A percentile compares a stretch with the other conserved stretches of the same genome.
Conservation (phyloP, 1,284 basidiomycete genomes). For the Athelia sp. region DNA sequence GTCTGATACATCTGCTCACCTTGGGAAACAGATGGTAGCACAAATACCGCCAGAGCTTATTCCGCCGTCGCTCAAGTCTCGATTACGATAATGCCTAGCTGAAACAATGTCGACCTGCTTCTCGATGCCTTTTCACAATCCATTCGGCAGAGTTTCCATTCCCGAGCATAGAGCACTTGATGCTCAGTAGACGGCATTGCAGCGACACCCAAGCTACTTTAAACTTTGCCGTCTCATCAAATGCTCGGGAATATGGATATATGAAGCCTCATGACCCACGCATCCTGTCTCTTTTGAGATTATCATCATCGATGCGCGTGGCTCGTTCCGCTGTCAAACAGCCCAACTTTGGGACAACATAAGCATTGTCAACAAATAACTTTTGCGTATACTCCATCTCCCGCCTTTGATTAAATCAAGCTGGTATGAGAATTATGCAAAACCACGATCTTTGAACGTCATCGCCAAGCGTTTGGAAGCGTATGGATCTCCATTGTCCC, state of each 20-base stretch:
- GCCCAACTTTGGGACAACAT: slow-evolving; percentile 4
- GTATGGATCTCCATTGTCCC: no score
- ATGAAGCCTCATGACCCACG: slow-evolving; percentile 46
- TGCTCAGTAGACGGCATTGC: slow-evolving; percentile 21
- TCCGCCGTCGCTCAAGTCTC: slow-evolving; percentile 16
- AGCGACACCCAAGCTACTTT: slow-evolving; percentile 10
- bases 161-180: not conserved
- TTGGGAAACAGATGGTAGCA: slow-evolving; percentile 32
- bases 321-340: slow-evolving; percentile 69
- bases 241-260: slow-evolving; percentile 37
- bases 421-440: no score
- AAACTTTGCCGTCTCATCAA: slow-evolving; percentile 31
- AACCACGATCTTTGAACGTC: no score
- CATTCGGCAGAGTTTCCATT: not conserved
- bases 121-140: not conserved
- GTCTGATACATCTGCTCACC: not conserved
- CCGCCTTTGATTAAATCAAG: no score
- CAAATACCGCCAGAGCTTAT: slow-evolving; percentile 40
- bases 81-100: not conserved
- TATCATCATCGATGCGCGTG: slow-evolving; percentile 27
- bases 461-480: no score
- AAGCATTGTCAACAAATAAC: no score
- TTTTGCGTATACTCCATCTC: no score
- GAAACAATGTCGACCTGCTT: not conserved
- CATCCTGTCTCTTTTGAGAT: slow-evolving; percentile 15